Percentiles rank a stretch among this genome's conserved stretches.
These are phyloP conservation scores for Schoenoplectus tabernaemontani DNA, from an alignment of 202 grass and related monocot genomes.

Conservation along the genomic window DNA sequence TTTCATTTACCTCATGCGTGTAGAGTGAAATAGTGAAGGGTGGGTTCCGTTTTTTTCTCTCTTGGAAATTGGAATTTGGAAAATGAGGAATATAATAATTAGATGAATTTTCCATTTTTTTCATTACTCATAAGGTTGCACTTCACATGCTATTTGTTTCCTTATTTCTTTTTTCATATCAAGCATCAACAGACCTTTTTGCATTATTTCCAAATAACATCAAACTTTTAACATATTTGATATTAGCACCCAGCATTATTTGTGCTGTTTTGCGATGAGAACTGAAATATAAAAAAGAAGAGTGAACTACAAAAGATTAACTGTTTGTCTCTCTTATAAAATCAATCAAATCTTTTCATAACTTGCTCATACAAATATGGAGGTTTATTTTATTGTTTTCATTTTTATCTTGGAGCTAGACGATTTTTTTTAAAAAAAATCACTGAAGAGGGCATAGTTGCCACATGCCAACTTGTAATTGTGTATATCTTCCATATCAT, in stretches of 20 bases:
- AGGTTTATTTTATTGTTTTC: neutral
- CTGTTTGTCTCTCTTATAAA: neutral
- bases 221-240: neutral
- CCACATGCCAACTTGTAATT: neutral
- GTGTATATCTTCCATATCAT: neutral
- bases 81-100: constrained; percentile 17
- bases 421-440: neutral
- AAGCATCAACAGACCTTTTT: neutral
- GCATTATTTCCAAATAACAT: neutral
- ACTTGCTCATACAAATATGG: too few species aligned
- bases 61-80: constrained; percentile 34
- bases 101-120: constrained; percentile 2
- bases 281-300: neutral
- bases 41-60: constrained; percentile 7
- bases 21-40: constrained; percentile 2
- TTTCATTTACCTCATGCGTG: neutral
- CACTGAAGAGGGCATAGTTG: neutral
- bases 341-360: too few species aligned
- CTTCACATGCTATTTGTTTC: neutral
- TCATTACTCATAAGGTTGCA: neutral
- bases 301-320: neutral
- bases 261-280: neutral
- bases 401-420: neutral
- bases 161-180: neutral
- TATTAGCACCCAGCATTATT: neutral